A percentile compares a stretch with the other conserved stretches of the same genome.
These are phyloP conservation scores for Zopfochytrium polystomum DNA, from an alignment of 371 early-diverging fungal species.

Conservation along the genomic window DNA sequence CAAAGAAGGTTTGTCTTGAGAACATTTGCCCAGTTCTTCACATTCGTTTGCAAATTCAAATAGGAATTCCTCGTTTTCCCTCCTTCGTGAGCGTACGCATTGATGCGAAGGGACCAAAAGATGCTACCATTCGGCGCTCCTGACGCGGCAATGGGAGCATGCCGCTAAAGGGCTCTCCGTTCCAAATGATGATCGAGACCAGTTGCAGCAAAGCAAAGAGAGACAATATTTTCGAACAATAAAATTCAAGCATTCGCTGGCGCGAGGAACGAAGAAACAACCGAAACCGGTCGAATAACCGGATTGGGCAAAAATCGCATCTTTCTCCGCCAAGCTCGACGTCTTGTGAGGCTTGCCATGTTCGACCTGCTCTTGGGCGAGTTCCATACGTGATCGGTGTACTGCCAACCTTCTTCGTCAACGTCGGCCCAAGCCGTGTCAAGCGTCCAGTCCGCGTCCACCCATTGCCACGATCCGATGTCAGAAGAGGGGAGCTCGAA, in stretches of 20 bases:
- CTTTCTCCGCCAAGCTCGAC: constrained; percentile 46
- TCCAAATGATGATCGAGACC: no score
- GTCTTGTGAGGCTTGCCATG: constrained; percentile 39
- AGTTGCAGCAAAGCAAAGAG: no score
- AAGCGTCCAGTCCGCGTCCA: constrained; percentile 40
- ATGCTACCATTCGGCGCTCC: no score
- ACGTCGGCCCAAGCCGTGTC: constrained; percentile 36
- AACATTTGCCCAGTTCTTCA: constrained; percentile 19
- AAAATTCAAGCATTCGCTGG: no score
- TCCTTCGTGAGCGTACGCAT: constrained; percentile 45
- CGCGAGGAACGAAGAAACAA: no score
- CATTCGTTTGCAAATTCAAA: constrained; percentile 5
- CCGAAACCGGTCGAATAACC: constrained; percentile 6
- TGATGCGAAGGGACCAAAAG: constrained; percentile 32
- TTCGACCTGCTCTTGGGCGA: constrained; percentile 10
- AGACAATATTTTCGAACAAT: no score
- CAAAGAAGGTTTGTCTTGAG: no score
- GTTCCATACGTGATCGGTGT: constrained; percentile 41
- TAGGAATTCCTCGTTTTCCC: constrained; percentile 52
- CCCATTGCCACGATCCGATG: constrained; percentile 37
- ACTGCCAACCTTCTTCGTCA: constrained; percentile 48
- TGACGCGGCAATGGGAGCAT: no score
- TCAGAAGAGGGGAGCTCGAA: constrained; percentile 33
- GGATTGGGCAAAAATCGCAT: constrained; percentile 30
- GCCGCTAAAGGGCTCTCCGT: no score